Conservation (phyloP, 805 yeast species). For the Diddensiella caesifluorescens region DNA sequence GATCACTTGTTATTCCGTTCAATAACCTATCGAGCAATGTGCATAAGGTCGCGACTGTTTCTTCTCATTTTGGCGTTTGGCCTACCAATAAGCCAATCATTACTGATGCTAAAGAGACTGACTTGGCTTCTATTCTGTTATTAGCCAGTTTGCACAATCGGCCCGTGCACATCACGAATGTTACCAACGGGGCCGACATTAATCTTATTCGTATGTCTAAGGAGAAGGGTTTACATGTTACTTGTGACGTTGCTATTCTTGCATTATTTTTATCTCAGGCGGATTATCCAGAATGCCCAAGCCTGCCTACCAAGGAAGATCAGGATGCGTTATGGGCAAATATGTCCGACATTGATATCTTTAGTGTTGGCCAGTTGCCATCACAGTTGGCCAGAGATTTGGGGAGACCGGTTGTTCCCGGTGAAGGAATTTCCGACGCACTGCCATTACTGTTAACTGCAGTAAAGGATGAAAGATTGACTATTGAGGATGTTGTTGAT, state of each 20-base stretch:
- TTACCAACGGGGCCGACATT: slow-evolving; percentile 73
- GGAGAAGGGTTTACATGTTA: slow-evolving; percentile 71
- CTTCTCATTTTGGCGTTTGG: slow-evolving; percentile 79
- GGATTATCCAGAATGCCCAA: slow-evolving; percentile 61
- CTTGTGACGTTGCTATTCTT: slow-evolving; percentile 83
- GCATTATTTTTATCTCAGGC: slow-evolving; percentile 66
- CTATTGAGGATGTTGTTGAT: slow-evolving; percentile 62
- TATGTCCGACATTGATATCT: slow-evolving; percentile 70
- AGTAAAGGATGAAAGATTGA: slow-evolving; percentile 64
- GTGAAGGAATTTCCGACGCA: slow-evolving; percentile 73
- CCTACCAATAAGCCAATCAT: slow-evolving; percentile 77
- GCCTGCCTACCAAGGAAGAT: slow-evolving; percentile 76
- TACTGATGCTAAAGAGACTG: slow-evolving; percentile 89
- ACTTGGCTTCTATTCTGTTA: slow-evolving; percentile 84
- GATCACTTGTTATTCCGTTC: slow-evolving; percentile 77
- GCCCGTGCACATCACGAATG: slow-evolving; percentile 83
- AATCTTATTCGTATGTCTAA: slow-evolving; percentile 80
- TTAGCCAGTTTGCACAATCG: slow-evolving; percentile 83
- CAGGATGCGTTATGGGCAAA: slow-evolving; percentile 79
- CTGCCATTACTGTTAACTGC: slow-evolving; percentile 79
- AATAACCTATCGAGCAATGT: slow-evolving; percentile 53
- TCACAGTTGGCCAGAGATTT: slow-evolving; percentile 61
- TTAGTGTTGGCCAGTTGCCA: slow-evolving; percentile 80
- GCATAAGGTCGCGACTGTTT: slow-evolving; percentile 68
- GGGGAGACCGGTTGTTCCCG: slow-evolving; percentile 58